These are phyloP conservation scores for Trichoderma oligosporum DNA, from an alignment of 2,329 filamentous ascomycete genomes.

Conservation along the genomic window DNA sequence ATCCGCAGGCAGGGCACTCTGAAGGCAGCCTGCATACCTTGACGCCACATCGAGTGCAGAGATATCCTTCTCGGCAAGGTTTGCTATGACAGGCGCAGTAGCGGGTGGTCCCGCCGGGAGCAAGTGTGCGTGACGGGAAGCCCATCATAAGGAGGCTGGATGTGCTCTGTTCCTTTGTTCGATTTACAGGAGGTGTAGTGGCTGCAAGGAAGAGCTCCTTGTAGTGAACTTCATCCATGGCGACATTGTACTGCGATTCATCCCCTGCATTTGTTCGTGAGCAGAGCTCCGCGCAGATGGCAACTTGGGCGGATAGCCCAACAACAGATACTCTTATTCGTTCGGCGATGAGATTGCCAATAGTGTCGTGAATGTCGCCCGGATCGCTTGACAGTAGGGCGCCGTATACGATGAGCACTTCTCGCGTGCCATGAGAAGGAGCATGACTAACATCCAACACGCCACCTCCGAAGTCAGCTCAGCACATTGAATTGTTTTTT, in stretches of 20 bases:
- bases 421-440: slow-evolving; percentile 86
- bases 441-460: slow-evolving; percentile 59
- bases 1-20: slow-evolving; percentile 84
- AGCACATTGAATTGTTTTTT: background rate
- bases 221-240: slow-evolving; percentile 73
- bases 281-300: slow-evolving; percentile 87
- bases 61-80: slow-evolving; percentile 78
- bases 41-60: slow-evolving; percentile 80
- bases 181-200: slow-evolving; percentile 84
- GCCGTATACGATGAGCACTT: slow-evolving; percentile 88
- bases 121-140: slow-evolving; percentile 82
- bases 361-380: slow-evolving; percentile 90
- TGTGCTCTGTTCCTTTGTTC: slow-evolving; percentile 56
- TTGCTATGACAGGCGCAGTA: slow-evolving; percentile 90
- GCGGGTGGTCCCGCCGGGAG: slow-evolving; percentile 59
- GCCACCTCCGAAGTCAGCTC: slow-evolving; percentile 16
- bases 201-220: slow-evolving; percentile 82
- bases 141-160: slow-evolving; percentile 91
- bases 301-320: slow-evolving; percentile 84
- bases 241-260: slow-evolving; percentile 72
- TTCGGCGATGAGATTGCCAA: slow-evolving; percentile 72
- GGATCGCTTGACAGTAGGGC: slow-evolving; percentile 88
- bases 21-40: slow-evolving; percentile 89
- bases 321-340: slow-evolving; percentile 85
- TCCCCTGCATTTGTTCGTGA: slow-evolving; percentile 82